A percentile compares a stretch with the other conserved stretches of the same genome.
Evolutionary conservation across 306 rosid species (phyloP).

Genomic region (Leucaena leucocephala): DNA sequence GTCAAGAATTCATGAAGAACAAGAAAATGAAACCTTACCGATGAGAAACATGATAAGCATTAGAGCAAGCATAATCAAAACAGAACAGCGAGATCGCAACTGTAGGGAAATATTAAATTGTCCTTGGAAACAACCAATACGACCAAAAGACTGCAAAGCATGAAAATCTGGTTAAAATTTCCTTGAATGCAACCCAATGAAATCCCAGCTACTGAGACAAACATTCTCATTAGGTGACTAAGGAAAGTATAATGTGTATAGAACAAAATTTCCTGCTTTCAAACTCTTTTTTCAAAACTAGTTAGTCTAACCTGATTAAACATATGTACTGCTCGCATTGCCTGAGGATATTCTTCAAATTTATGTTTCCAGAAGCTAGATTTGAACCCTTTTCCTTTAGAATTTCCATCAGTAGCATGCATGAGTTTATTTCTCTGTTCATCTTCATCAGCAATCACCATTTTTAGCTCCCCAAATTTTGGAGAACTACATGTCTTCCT

Average conservation of each 20-base stretch:
- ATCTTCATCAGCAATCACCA: slow-evolving; percentile 67
- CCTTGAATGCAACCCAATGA: slow-evolving; percentile 15
- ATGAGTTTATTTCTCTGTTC: slow-evolving; percentile 45
- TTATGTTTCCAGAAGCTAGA: slow-evolving; percentile 72
- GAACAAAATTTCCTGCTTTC: slow-evolving; percentile 11
- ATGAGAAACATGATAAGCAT: slow-evolving; percentile 57
- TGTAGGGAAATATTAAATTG: slow-evolving; percentile 22
- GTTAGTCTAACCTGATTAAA: slow-evolving; percentile 69
- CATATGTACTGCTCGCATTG: slow-evolving; percentile 53
- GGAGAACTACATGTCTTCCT: slow-evolving; percentile 70
- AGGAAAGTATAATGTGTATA: slow-evolving; percentile 11
- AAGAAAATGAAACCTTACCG: slow-evolving; percentile 53
- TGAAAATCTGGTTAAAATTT: slow-evolving; percentile 20
- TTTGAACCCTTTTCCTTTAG: slow-evolving; percentile 75
- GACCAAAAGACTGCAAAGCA: slow-evolving; percentile 46
- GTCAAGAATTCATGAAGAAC: slow-evolving; percentile 12
- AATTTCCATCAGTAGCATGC: slow-evolving; percentile 52
- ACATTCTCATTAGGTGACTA: background rate
- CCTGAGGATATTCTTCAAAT: slow-evolving; percentile 64
- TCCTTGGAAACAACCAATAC: slow-evolving; percentile 41
- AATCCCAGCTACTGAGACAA: slow-evolving; percentile 10
- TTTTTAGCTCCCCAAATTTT: slow-evolving; percentile 60
- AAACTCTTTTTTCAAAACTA: slow-evolving; percentile 24
- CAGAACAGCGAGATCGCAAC: slow-evolving; percentile 45
- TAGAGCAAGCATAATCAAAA: slow-evolving; percentile 57